Conservation (phyloP, 1,139 yeast genomes). For the Petasospora rhodanensis region DNA sequence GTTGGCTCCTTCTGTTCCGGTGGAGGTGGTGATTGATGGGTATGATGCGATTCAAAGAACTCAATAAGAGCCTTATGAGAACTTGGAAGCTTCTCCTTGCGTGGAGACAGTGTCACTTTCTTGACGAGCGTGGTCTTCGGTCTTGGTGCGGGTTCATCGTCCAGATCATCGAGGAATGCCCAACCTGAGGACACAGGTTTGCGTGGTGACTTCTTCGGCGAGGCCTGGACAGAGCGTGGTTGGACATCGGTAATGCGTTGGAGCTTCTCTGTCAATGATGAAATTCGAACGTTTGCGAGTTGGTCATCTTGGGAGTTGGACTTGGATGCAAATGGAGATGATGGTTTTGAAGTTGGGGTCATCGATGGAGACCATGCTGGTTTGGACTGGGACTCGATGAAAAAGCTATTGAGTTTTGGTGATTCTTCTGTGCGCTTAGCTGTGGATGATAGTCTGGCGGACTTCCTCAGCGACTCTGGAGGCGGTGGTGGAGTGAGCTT, state of each 20-base stretch:
- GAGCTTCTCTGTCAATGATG: no score
- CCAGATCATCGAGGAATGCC: conserved; percentile 17
- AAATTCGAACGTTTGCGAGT: no score
- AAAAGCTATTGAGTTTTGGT: conserved; percentile 14
- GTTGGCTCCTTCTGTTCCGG: no score
- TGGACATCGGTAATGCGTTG: no score
- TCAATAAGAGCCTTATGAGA: conserved; percentile 4
- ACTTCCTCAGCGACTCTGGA: not conserved
- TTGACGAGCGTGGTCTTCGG: conserved; percentile 3
- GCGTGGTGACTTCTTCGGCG: no score
- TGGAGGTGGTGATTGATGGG: no score
- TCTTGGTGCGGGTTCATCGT: not conserved
- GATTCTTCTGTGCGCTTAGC: not conserved
- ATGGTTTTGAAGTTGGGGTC: conserved; percentile 9
- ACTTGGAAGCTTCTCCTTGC: conserved; percentile 5
- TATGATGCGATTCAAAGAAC: conserved; percentile 7
- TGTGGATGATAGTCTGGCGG: not conserved
- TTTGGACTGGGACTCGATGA: conserved; percentile 20
- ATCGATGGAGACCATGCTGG: conserved; percentile 20
- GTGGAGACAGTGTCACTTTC: conserved; percentile 11
- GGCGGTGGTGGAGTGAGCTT: no score
- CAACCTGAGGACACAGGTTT: no score
- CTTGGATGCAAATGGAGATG: conserved; percentile 2
- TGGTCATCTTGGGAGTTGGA: no score
- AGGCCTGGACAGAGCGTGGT: no score